phyloP scores from a whole-genome alignment of 805 yeast species.

The Clavispora santaluciae region DNA sequence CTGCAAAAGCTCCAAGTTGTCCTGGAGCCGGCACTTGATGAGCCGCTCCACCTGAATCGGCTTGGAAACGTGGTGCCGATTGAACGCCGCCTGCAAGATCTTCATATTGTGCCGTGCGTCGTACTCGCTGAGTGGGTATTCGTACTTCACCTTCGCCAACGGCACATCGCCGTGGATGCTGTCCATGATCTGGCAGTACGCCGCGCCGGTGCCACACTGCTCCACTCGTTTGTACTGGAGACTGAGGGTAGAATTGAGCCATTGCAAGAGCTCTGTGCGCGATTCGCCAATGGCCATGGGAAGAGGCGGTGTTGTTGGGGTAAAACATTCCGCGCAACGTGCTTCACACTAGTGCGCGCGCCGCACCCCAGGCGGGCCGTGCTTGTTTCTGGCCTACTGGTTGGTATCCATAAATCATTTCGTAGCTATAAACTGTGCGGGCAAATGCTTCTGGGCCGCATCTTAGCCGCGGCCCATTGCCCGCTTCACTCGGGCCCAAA shows the following conservation, averaged over 20 bases:
- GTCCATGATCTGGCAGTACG: slow-evolving; percentile 88
- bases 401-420: too few relatives aligned
- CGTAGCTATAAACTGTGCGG: too few relatives aligned
- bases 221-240: slow-evolving; percentile 74
- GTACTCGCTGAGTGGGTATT: slow-evolving; percentile 58
- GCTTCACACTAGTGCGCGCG: not conserved
- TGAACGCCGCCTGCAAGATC: slow-evolving; percentile 76
- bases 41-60: slow-evolving; percentile 76
- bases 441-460: too few relatives aligned
- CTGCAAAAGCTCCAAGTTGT: slow-evolving; percentile 88
- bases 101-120: slow-evolving; percentile 80
- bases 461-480: too few relatives aligned
- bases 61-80: slow-evolving; percentile 63
- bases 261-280: slow-evolving; percentile 73
- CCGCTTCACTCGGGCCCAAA: too few relatives aligned
- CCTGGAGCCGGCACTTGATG: slow-evolving; percentile 86
- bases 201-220: slow-evolving; percentile 94
- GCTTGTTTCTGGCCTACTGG: too few relatives aligned
- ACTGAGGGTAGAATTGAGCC: slow-evolving; percentile 74
- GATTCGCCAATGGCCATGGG: slow-evolving; percentile 54
- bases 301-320: not conserved
- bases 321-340: not conserved
- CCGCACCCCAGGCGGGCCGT: not conserved
- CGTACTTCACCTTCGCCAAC: slow-evolving; percentile 69
- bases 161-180: slow-evolving; percentile 80